A percentile compares a stretch with the other conserved stretches of the same genome.
Conservation (phyloP, 2,329 filamentous ascomycete species). For the Colletotrichum viniferum region DNA sequence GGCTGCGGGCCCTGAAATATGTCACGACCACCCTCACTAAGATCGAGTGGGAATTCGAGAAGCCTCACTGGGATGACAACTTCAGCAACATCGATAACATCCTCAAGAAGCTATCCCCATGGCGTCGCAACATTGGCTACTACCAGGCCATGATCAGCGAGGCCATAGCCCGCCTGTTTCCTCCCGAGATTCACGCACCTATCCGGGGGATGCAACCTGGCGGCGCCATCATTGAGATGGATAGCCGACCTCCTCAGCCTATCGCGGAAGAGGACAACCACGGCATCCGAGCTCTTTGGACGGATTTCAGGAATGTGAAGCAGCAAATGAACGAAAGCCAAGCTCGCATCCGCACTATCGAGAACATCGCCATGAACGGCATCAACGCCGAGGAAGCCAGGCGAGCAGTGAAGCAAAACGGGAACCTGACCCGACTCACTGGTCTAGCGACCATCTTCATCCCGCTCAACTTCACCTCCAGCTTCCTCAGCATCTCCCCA, state of each 20-base stretch:
- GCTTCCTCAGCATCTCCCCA: neutral
- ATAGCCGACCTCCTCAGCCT: neutral
- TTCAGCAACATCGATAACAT: neutral
- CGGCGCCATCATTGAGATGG: neutral
- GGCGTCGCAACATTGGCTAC: neutral
- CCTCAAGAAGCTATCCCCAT: neutral
- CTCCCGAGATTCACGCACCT: neutral
- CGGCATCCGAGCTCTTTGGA: neutral
- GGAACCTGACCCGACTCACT: neutral
- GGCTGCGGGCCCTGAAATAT: neutral
- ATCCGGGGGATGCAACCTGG: neutral
- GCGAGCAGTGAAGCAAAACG: neutral
- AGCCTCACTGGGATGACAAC: neutral
- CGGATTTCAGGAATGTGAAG: neutral
- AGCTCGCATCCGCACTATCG: neutral
- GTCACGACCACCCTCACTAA: neutral
- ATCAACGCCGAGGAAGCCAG: neutral
- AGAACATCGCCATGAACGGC: neutral
- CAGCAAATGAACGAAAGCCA: neutral
- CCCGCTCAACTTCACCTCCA: neutral
- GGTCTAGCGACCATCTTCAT: neutral
- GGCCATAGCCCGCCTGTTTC: neutral
- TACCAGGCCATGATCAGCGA: neutral
- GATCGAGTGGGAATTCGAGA: neutral
- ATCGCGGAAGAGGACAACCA: neutral